Base-by-base conservation (phyloP, 805 yeast species). In the Candida takata region DNA sequence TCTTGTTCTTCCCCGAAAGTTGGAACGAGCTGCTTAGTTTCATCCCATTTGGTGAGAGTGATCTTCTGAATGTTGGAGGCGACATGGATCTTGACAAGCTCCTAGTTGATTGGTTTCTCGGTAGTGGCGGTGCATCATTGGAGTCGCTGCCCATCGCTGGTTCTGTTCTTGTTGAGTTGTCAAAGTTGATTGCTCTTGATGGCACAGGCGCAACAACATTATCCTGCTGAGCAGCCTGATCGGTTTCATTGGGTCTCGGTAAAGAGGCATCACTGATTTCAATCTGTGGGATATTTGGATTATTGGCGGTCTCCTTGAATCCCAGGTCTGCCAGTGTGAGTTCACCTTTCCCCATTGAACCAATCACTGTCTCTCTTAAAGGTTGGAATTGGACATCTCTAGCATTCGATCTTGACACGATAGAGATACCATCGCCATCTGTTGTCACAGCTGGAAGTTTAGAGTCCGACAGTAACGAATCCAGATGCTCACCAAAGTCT, bases 311-410 rank as follows among this genome's bases (percentile, higher is more conserved):
- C 2, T 14, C 15, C 8, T 5, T 14, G 31, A 48, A 38, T 1
- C 52, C 54, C 27, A 51, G 31, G 21, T 48, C 65, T 32, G 62
- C 67, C 19, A 72, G 53, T 0, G 66, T 60, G 27, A 76, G 57
- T 37, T 72, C 69, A 3, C 83, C 83, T 31, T 61, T 60, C 4
- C 83, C 83, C 48, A 76, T 49, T 0, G 80, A 65, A 20, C 69
- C 62, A 11, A 75, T 51, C 0, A 77, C 72, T 4, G 74, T 62
- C 34, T 69, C 62, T 41, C 69, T 46, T 12, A 71, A 44, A 8
- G 71, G 60, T 41, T 64, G 60, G 51, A 65, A 61, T 47, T 62
- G 69, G 14, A 70, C 66, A 34, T 60, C 57, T 13, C 34, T 46
- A 2, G 47, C 45, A 18, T 24, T 27, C 1, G 45, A 34, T 30